Conservation (phyloP, 345 rosid genomes). For the Hibiscus mutabilis region DNA sequence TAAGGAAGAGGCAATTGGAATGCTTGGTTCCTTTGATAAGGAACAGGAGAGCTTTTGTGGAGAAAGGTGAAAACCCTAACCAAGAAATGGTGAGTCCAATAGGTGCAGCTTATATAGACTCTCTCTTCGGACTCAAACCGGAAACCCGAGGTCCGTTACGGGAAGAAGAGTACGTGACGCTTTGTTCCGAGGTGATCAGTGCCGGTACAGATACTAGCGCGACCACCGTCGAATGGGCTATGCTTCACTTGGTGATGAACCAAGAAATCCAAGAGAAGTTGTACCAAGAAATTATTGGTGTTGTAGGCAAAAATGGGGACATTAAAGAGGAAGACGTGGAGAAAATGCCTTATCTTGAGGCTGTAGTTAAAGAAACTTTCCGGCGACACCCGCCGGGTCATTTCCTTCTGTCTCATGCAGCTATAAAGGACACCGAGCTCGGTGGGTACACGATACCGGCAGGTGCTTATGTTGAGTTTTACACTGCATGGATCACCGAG, state of each 20-base stretch:
- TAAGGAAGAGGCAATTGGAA: conserved; percentile 71
- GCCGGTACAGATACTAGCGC: conserved; percentile 95
- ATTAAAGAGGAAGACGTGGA: conserved; percentile 68
- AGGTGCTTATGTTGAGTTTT: conserved; percentile 63
- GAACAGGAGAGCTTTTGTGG: conserved; percentile 50
- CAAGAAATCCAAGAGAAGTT: conserved; percentile 64
- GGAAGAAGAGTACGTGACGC: conserved; percentile 79
- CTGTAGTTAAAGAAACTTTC: conserved; percentile 79
- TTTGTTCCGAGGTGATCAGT: conserved; percentile 72
- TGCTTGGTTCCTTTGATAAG: conserved; percentile 69
- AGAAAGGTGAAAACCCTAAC: conserved; percentile 33
- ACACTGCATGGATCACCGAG: conserved; percentile 93
- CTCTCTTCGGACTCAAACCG: conserved; percentile 48
- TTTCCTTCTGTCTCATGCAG: conserved; percentile 76
- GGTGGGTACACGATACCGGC: conserved; percentile 76
- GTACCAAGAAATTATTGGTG: conserved; percentile 51
- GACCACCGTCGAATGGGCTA: conserved; percentile 77
- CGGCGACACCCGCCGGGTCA: conserved; percentile 96
- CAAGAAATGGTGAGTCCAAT: conserved; percentile 76
- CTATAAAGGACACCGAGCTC: conserved; percentile 52
- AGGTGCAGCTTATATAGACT: conserved; percentile 94
- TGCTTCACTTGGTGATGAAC: conserved; percentile 56
- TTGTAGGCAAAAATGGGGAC: conserved; percentile 46
- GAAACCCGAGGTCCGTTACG: conserved; percentile 43
- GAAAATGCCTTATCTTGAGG: conserved; percentile 57